Evolutionary conservation across 208 protist species (phyloP), one percentile per base, ranked within the genome.

Genomic region (Trypanosoma lewisi): DNA sequence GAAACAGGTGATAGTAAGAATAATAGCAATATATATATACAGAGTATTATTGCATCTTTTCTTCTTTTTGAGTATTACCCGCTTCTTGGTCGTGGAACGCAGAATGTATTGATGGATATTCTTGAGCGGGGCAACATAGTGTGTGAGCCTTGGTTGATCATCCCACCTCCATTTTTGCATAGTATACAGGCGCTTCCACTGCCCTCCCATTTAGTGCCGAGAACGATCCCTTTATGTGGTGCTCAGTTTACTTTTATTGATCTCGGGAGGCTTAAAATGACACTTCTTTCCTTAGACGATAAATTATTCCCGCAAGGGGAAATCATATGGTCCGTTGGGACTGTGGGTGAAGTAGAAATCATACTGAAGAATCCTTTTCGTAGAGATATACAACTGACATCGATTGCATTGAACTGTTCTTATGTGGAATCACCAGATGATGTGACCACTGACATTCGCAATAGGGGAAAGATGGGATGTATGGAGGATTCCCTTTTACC

Each of bases 231-330:
- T 0, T 68, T 96, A 19, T 78, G 87, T 37, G 90, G 90, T 5
- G 75, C 90, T 12, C 56, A 91, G 48, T 96, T 96, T 67, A 96
- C 90, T 48, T 96, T 91, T 64, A 96, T 96, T 65, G 87, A 96
- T 73, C 91, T 75, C 3, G 75, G 82, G 47, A 74, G 84, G 25
- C 74, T 94, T 23, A 91, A 91, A 61, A 77, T 93, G 63, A 96
- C 90, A 19, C 65, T 91, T 4, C 68, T 96, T 39, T 85, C 75
- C 48, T 72, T 96, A n/a, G 89, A 96, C 65, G 87, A 87, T 19
- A 75, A 78, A 25, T 63, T 78, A 37, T 74, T 96, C 5, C 44
- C 70, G 34, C 61, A 65, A 17, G 89, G 80, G 34, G 68, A 84
- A 28, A 82, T 89, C 2, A 85, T 96, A 63, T 96, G 90, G 87